Evolutionary conservation across 768 basidiomycete genomes (phyloP).

Genomic region (Boletus rex-veris): DNA sequence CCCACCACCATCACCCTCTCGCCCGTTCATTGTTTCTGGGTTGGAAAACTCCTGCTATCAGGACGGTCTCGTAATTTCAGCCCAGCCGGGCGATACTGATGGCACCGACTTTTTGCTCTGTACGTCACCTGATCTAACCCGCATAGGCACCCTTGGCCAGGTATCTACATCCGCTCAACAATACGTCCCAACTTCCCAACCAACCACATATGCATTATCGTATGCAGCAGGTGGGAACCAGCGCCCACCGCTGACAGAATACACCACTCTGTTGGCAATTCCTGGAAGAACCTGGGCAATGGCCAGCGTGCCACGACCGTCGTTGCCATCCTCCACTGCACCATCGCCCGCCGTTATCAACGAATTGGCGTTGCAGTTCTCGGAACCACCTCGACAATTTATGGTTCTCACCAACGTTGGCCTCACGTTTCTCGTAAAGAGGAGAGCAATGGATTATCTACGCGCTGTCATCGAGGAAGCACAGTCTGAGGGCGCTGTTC

Average conservation of each 20-base stretch:
- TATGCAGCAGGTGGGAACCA: constrained; percentile 41
- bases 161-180: constrained; percentile 43
- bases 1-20: constrained; percentile 43
- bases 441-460: constrained; percentile 82
- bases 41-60: constrained; percentile 64
- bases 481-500: constrained; percentile 69
- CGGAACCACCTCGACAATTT: constrained; percentile 72
- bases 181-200: constrained; percentile 33
- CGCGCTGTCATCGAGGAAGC: constrained; percentile 78
- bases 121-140: constrained; percentile 70
- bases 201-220: constrained; percentile 37
- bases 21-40: constrained; percentile 56
- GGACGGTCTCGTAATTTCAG: constrained; percentile 62
- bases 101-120: constrained; percentile 74
- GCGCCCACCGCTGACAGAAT: constrained; percentile 70
- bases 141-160: constrained; percentile 68
- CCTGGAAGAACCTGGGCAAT: constrained; percentile 85
- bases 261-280: constrained; percentile 72
- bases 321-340: constrained; percentile 32
- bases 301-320: constrained; percentile 47
- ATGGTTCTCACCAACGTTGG: constrained; percentile 88
- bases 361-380: constrained; percentile 79
- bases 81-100: constrained; percentile 73
- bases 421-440: constrained; percentile 73
- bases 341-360: constrained; percentile 62